Percentiles rank a stretch among this genome's conserved stretches.
phyloP scores from a whole-genome alignment of 129 eudicot genomes.

The Centaurea solstitialis region DNA sequence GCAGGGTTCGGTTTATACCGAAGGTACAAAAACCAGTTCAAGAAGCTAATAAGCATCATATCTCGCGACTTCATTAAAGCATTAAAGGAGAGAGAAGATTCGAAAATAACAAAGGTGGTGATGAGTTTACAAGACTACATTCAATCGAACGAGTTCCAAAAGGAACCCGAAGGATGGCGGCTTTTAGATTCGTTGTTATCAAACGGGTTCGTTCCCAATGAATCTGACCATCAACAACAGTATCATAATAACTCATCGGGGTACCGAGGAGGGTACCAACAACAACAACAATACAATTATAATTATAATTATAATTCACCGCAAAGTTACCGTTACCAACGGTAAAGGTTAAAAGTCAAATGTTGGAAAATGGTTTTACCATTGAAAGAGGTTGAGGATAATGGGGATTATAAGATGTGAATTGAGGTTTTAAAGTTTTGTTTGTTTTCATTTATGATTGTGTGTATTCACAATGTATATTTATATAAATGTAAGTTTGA shows the following conservation, averaged over 20 bases:
- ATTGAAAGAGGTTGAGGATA: background rate
- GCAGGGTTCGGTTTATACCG: slow-evolving; percentile 73
- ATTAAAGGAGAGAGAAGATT: slow-evolving; percentile 42
- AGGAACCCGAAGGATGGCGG: slow-evolving; percentile 78
- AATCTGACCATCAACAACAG: slow-evolving; percentile 34
- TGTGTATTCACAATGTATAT: background rate
- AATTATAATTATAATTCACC: slow-evolving; percentile 30
- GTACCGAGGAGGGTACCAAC: slow-evolving; percentile 22
- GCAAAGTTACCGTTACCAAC: slow-evolving; percentile 23
- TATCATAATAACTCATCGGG: slow-evolving; percentile 30
- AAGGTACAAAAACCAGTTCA: slow-evolving; percentile 72
- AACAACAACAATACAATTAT: background rate
- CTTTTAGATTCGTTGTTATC: slow-evolving; percentile 47
- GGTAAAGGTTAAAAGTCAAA: background rate
- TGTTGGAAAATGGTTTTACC: background rate
- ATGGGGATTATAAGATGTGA: background rate
- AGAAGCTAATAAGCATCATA: slow-evolving; percentile 62
- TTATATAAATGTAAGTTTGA: background rate
- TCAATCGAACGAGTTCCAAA: slow-evolving; percentile 49
- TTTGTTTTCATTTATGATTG: background rate
- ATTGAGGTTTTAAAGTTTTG: background rate
- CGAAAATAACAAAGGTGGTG: slow-evolving; percentile 39
- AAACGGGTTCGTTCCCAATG: slow-evolving; percentile 19
- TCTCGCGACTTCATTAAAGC: slow-evolving; percentile 47
- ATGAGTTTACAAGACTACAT: slow-evolving; percentile 47